Conservation (phyloP, 2,329 filamentous ascomycete species). For the Metarhizium guizhouense region DNA sequence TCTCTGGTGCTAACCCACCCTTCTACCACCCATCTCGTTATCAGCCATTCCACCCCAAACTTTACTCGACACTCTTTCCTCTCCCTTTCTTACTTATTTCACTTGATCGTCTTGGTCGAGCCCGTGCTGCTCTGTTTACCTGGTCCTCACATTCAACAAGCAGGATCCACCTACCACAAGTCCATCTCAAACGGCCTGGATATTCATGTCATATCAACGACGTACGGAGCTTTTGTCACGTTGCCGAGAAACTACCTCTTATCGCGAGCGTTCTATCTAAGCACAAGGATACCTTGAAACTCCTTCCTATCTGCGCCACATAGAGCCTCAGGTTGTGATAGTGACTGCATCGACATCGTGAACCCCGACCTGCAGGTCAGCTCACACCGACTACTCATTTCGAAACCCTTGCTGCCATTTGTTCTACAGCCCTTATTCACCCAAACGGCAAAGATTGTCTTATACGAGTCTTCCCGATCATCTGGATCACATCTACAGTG, state of each 20-base stretch:
- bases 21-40: constrained; percentile 5
- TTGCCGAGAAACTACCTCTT: not conserved
- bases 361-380: not conserved
- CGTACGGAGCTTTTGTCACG: not conserved
- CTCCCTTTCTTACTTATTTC: not conserved
- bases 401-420: not conserved
- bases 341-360: not conserved
- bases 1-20: constrained; percentile 6
- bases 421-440: not conserved
- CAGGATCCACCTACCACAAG: not conserved
- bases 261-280: not conserved
- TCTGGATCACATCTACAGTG: not conserved
- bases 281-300: not conserved
- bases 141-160: not conserved
- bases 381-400: not conserved
- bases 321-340: constrained; percentile 2
- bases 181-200: not conserved
- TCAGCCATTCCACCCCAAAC: constrained; percentile 1
- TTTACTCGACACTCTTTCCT: not conserved
- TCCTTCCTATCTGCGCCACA: constrained; percentile 2
- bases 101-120: not conserved
- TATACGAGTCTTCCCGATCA: not conserved
- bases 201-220: not conserved
- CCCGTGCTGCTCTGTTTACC: not conserved
- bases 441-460: not conserved